These are phyloP conservation scores for Nakazawaea siamensis DNA, from an alignment of 805 yeast genomes.

Conservation along the genomic window DNA sequence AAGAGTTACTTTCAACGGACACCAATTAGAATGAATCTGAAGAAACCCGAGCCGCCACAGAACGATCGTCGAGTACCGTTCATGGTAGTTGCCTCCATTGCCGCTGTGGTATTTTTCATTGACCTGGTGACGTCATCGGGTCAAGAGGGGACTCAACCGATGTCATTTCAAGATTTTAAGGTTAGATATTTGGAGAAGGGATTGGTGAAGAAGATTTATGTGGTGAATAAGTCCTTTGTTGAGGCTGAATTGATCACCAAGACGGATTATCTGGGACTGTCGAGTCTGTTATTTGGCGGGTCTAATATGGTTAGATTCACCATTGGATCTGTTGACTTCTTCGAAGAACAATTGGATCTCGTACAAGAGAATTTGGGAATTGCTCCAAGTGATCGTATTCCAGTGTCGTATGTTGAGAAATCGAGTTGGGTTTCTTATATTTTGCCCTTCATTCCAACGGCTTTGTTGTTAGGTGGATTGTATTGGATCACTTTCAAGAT, in stretches of 20 bases:
- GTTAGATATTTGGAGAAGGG: constrained; percentile 68
- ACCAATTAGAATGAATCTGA: no score
- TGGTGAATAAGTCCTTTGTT: constrained; percentile 72
- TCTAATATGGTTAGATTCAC: constrained; percentile 42
- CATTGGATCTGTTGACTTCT: constrained; percentile 83
- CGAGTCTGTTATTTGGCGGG: constrained; percentile 2
- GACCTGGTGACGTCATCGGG: no score
- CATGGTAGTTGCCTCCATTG: constrained; percentile 1
- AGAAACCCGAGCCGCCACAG: constrained; percentile 12
- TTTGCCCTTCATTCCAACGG: constrained; percentile 80
- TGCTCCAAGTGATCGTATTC: constrained; percentile 58
- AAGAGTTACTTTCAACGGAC: no score
- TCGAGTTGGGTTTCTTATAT: constrained; percentile 57
- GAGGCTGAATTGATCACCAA: constrained; percentile 41
- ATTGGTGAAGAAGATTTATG: constrained; percentile 62
- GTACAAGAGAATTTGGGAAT: constrained; percentile 68
- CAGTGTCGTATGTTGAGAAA: constrained; percentile 71
- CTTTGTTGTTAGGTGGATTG: constrained; percentile 80
- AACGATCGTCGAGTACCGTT: constrained; percentile 11
- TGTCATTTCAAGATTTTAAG: constrained; percentile 91
- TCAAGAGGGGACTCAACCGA: constrained; percentile 23
- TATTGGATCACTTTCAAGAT: constrained; percentile 59
- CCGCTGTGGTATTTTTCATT: background rate
- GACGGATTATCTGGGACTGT: constrained; percentile 17
- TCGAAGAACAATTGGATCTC: constrained; percentile 69